A percentile compares a stretch with the other conserved stretches of the same genome.
phyloP scores from a whole-genome alignment of 78 protist species.

The Diacronema lutheri region DNA sequence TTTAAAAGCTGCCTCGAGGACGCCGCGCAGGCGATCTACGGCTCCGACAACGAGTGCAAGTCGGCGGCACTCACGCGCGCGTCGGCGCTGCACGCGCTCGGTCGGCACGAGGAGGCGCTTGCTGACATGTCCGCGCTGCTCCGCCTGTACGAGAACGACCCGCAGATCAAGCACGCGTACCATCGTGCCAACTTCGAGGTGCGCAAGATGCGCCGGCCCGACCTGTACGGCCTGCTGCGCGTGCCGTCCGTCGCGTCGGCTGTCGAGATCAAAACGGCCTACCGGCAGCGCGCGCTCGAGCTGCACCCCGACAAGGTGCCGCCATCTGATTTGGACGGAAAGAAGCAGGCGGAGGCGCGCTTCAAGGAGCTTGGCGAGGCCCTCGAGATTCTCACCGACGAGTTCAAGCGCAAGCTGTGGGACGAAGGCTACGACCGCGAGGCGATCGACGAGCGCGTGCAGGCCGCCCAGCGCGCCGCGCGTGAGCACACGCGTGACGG shows the following conservation, averaged over 20 bases:
- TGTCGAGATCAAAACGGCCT: neutral
- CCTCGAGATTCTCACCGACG: neutral
- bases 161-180: neutral
- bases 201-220: neutral
- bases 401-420: neutral
- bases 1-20: neutral
- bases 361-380: constrained; percentile 19
- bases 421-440: constrained; percentile 4
- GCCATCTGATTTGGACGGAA: neutral
- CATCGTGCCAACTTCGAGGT: constrained; percentile 1
- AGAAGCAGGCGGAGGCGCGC: neutral
- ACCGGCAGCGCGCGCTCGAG: constrained; percentile 13
- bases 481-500: neutral
- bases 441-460: constrained; percentile 12
- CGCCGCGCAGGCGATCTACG: neutral
- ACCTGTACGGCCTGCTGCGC: neutral
- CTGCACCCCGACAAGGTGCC: neutral
- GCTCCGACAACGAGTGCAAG: neutral
- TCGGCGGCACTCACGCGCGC: neutral
- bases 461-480: neutral
- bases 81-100: constrained; percentile 1
- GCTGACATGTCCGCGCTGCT: neutral
- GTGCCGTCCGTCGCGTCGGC: neutral
- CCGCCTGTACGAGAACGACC: neutral
- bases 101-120: constrained; percentile 2